phyloP scores from a whole-genome alignment of 2,329 filamentous ascomycete species.

The Canariomyces notabilis region DNA sequence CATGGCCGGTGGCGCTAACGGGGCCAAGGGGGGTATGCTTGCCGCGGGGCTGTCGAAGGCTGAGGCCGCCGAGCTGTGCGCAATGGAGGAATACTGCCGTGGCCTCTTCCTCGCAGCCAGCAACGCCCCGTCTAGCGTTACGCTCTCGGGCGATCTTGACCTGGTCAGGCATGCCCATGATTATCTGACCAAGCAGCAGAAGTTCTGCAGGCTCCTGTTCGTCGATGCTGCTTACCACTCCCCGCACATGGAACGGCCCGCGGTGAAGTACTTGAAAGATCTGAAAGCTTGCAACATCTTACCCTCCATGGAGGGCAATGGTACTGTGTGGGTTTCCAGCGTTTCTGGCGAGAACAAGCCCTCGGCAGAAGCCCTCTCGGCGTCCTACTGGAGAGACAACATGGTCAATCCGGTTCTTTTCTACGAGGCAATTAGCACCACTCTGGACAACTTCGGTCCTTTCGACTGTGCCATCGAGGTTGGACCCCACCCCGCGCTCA shows the following conservation, averaged over 20 bases:
- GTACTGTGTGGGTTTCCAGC: constrained; percentile 37
- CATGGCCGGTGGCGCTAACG: constrained; percentile 21
- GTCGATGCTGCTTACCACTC: constrained; percentile 48
- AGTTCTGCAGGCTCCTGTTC: constrained; percentile 33
- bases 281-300: constrained; percentile 29
- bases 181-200: constrained; percentile 22
- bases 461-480: constrained; percentile 40
- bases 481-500: constrained; percentile 42
- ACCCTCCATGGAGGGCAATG: constrained; percentile 23
- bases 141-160: constrained; percentile 34
- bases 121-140: constrained; percentile 32
- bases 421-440: constrained; percentile 33
- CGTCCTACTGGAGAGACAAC: constrained; percentile 42
- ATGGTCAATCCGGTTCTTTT: constrained; percentile 42
- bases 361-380: constrained; percentile 16
- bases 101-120: constrained; percentile 29
- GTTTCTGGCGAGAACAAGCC: constrained; percentile 28
- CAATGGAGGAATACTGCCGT: constrained; percentile 21
- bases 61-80: constrained; percentile 27
- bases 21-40: constrained; percentile 32
- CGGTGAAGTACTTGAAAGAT: constrained; percentile 31
- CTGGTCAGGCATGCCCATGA: constrained; percentile 24
- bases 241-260: constrained; percentile 39
- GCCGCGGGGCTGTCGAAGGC: constrained; percentile 29
- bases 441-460: constrained; percentile 20